These are phyloP conservation scores for Pseudocercospora cruenta DNA, from an alignment of 2,329 filamentous ascomycete genomes.

Conservation along the genomic window DNA sequence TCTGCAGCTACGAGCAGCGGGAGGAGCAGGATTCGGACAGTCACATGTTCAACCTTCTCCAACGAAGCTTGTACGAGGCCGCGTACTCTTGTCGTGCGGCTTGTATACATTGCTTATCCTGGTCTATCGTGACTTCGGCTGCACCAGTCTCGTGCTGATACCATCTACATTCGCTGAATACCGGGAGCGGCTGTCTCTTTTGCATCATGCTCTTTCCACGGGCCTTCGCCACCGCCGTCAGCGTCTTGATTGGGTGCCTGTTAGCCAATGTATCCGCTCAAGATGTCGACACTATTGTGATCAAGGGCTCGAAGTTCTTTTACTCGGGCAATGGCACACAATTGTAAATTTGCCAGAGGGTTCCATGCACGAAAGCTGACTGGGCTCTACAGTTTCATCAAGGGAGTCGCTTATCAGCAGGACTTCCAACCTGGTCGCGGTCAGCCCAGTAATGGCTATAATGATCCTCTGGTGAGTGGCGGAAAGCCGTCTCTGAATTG, in stretches of 20 bases:
- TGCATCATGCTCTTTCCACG: background rate
- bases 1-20: background rate
- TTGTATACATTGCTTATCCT: conserved; percentile 2
- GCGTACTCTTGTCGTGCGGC: background rate
- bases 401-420: conserved; percentile 92
- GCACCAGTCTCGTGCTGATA: background rate
- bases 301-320: conserved; percentile 88
- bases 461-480: conserved; percentile 68
- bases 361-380: background rate
- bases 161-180: background rate
- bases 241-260: conserved; percentile 6
- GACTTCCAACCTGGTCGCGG: conserved; percentile 57
- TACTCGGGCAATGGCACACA: conserved; percentile 77
- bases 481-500: background rate
- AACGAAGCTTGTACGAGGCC: background rate
- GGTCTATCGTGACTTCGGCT: background rate
- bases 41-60: background rate
- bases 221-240: background rate
- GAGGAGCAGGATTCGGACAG: background rate
- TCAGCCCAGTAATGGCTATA: conserved; percentile 59
- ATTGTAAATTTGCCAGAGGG: conserved; percentile 55
- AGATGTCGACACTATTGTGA: conserved; percentile 65
- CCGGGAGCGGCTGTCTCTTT: background rate
- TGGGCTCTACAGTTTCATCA: conserved; percentile 67
- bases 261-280: conserved; percentile 50